Conservation (phyloP, 169 alveolate genomes). For the Eimeria praecox region DNA sequence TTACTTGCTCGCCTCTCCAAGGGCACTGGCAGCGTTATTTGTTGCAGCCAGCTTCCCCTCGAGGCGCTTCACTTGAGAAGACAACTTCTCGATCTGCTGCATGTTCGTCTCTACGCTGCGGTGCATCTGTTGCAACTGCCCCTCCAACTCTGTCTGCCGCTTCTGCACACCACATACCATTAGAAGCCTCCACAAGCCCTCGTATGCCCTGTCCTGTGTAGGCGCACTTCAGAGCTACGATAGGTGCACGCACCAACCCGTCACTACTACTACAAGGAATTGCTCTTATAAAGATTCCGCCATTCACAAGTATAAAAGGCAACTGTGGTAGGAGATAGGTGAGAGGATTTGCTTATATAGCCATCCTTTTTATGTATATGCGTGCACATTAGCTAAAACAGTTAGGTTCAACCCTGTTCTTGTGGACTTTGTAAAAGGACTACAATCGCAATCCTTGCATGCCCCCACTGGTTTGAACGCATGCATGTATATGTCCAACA, state of each 20-base stretch:
- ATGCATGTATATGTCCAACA: not conserved
- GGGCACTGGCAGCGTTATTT: slow-evolving; percentile 36
- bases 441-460: too few species aligned
- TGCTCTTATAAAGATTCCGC: not conserved
- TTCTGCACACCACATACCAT: slow-evolving; percentile 22
- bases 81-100: slow-evolving; percentile 59
- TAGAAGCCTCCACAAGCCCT: not conserved
- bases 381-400: too few species aligned
- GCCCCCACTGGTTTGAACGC: too few species aligned
- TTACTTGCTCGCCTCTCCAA: slow-evolving; percentile 30
- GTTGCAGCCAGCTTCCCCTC: slow-evolving; percentile 53
- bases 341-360: not conserved
- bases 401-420: too few species aligned
- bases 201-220: not conserved
- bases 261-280: not conserved
- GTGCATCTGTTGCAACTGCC: slow-evolving; percentile 5
- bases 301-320: not conserved
- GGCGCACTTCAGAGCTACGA: not conserved
- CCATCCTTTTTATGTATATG: not conserved
- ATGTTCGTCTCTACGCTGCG: slow-evolving; percentile 19
- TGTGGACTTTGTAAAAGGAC: too few species aligned
- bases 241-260: not conserved
- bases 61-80: slow-evolving; percentile 42
- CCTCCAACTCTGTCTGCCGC: slow-evolving; percentile 23
- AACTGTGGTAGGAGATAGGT: not conserved